Evolutionary conservation across 2,329 filamentous ascomycete species (phyloP).

Genomic region (Colletotrichum australisinense): DNA sequence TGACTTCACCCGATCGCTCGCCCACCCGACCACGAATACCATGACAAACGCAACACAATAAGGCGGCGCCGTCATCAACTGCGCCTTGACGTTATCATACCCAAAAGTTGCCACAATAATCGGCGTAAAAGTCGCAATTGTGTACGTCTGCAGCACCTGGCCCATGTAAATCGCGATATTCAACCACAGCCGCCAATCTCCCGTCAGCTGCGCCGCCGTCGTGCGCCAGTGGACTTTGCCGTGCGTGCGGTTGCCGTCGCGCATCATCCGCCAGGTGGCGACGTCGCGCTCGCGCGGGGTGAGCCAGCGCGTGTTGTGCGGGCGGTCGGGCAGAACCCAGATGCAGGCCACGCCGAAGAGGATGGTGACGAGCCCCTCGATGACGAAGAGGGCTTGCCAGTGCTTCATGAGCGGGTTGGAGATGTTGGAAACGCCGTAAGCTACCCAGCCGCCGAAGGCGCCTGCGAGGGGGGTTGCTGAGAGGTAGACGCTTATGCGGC

Average conservation of each 20-base stretch:
- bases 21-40: slow-evolving; percentile 31
- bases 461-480: slow-evolving; percentile 64
- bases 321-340: slow-evolving; percentile 38
- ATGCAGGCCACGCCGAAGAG: slow-evolving; percentile 41
- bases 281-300: slow-evolving; percentile 37
- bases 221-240: slow-evolving; percentile 21
- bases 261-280: slow-evolving; percentile 36
- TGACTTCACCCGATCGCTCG: slow-evolving; percentile 35
- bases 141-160: slow-evolving; percentile 30
- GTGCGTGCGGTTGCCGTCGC: slow-evolving; percentile 36
- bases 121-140: slow-evolving; percentile 38
- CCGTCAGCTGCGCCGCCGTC: slow-evolving; percentile 37
- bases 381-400: slow-evolving; percentile 46
- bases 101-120: slow-evolving; percentile 39
- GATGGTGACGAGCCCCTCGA: slow-evolving; percentile 49
- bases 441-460: slow-evolving; percentile 51
- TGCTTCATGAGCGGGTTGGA: slow-evolving; percentile 42
- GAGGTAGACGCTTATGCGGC: slow-evolving; percentile 66
- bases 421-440: slow-evolving; percentile 50
- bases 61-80: slow-evolving; percentile 38
- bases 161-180: slow-evolving; percentile 57
- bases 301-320: slow-evolving; percentile 37
- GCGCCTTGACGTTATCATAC: slow-evolving; percentile 36
- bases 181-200: slow-evolving; percentile 56
- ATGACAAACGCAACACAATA: slow-evolving; percentile 36